These are phyloP conservation scores for Acidiella bohemica DNA, from an alignment of 495 filamentous ascomycete genomes.

Conservation along the genomic window DNA sequence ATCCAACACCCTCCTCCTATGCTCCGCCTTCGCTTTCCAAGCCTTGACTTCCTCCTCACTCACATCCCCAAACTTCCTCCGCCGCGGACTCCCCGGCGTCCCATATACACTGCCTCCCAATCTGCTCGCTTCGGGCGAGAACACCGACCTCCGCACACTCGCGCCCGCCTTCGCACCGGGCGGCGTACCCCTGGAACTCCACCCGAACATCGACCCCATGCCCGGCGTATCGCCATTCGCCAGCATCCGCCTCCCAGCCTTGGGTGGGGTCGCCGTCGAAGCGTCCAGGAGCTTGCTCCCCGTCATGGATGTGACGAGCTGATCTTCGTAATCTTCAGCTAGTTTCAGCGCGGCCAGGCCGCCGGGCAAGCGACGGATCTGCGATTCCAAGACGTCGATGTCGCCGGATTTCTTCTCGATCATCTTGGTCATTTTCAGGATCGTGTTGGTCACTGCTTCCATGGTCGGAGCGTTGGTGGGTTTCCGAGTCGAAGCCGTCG, in stretches of 20 bases:
- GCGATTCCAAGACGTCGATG: conserved; percentile 74
- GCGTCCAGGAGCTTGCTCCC: conserved; percentile 5
- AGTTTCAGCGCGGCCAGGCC: conserved; percentile 12
- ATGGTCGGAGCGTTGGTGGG: conserved; percentile 51
- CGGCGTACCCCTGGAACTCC: too few relatives aligned
- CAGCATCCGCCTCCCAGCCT: conserved; percentile 19
- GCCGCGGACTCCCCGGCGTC: conserved; percentile 35
- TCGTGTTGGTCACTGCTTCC: conserved; percentile 81
- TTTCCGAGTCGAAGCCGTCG: conserved; percentile 31
- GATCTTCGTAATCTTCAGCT: conserved; percentile 16
- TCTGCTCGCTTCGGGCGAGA: conserved; percentile 31
- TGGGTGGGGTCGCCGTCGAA: neutral
- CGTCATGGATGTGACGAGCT: conserved; percentile 9
- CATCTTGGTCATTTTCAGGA: conserved; percentile 84
- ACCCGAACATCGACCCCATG: conserved; percentile 26
- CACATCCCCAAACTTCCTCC: conserved; percentile 19
- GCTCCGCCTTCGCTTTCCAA: conserved; percentile 44
- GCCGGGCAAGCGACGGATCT: conserved; percentile 58
- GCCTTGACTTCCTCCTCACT: conserved; percentile 39
- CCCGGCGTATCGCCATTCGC: conserved; percentile 8
- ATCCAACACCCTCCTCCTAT: conserved; percentile 40
- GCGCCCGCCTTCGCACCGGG: too few relatives aligned
- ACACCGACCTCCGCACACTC: conserved; percentile 21
- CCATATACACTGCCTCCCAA: conserved; percentile 29
- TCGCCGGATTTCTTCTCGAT: conserved; percentile 75